A percentile compares a stretch with the other conserved stretches of the same genome.
Evolutionary conservation across 1,139 yeast species (phyloP).

Genomic region (Candida tropicalis): DNA sequence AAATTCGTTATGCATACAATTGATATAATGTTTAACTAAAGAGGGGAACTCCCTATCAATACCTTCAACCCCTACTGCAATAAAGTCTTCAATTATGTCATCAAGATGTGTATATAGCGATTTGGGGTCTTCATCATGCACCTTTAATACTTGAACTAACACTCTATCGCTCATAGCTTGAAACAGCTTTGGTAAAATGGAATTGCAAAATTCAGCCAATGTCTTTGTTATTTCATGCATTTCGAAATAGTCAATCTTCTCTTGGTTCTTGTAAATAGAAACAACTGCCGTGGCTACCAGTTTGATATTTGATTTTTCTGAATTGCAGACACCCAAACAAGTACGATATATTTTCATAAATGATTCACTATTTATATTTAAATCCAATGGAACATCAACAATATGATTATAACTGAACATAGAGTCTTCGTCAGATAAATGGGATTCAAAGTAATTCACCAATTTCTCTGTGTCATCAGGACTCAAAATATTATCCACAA

Average conservation of each 20-base stretch:
- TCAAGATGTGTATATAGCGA: not conserved
- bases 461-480: conserved; percentile 30
- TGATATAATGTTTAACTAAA: conserved; percentile 6
- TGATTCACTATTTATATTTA: conserved; percentile 19
- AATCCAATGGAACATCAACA: conserved; percentile 15
- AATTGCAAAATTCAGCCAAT: not conserved
- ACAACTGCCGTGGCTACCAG: conserved; percentile 25
- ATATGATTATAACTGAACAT: conserved; percentile 25
- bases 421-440: conserved; percentile 21
- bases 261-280: conserved; percentile 26
- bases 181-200: conserved; percentile 3
- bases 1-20: conserved; percentile 1
- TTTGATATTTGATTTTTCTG: conserved; percentile 16
- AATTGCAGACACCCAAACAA: conserved; percentile 27
- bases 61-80: conserved; percentile 6
- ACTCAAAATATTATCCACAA: conserved; percentile 20
- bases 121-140: not conserved
- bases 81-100: conserved; percentile 15
- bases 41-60: conserved; percentile 6
- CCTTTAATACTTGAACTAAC: not conserved
- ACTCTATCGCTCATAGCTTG: conserved; percentile 2
- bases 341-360: conserved; percentile 26
- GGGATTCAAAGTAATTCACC: conserved; percentile 24
- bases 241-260: conserved; percentile 27
- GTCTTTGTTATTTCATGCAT: conserved; percentile 12